Percentiles rank a stretch among this genome's conserved stretches.
Evolutionary conservation across 2,329 filamentous ascomycete genomes (phyloP).

Genomic region (Cordyceps cicadae): DNA sequence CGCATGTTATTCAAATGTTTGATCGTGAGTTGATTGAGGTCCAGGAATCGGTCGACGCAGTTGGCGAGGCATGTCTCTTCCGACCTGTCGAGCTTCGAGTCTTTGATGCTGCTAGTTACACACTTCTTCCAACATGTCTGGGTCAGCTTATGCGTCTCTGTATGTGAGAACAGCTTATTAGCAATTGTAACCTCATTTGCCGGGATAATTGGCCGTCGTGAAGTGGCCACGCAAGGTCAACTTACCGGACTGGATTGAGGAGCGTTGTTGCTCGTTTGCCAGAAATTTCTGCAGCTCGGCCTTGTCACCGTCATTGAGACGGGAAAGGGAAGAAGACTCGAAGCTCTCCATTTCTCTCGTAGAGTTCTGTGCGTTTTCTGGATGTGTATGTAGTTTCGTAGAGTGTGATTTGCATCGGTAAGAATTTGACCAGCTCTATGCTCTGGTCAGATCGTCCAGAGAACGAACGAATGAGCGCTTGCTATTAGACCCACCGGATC

Average conservation of each 20-base stretch:
- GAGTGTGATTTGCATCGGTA: not conserved
- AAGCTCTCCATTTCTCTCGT: conserved; percentile 30
- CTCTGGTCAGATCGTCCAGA: not conserved
- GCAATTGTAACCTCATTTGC: not conserved
- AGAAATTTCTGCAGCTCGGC: conserved; percentile 82
- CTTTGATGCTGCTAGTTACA: conserved; percentile 64
- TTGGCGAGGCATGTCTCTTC: conserved; percentile 84
- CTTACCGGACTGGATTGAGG: conserved; percentile 54
- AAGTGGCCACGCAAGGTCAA: conserved; percentile 22
- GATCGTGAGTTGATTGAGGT: conserved; percentile 77
- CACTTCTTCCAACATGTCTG: conserved; percentile 95
- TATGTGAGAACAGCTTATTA: conserved; percentile 9
- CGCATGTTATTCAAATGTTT: conserved; percentile 66
- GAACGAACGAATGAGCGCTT: conserved; percentile 5
- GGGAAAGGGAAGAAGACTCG: conserved; percentile 56
- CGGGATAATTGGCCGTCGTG: not conserved
- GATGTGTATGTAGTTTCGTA: not conserved
- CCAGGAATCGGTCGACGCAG: conserved; percentile 90
- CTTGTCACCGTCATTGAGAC: conserved; percentile 75
- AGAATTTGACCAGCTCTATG: not conserved
- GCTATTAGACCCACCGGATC: not conserved
- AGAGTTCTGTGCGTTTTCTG: not conserved
- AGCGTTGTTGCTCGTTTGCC: conserved; percentile 75
- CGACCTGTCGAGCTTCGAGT: conserved; percentile 60
- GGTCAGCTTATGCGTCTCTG: conserved; percentile 48